These are phyloP conservation scores for Phytophthora chlamydospora DNA, from an alignment of 352 stramenopile genomes.

Conservation along the genomic window DNA sequence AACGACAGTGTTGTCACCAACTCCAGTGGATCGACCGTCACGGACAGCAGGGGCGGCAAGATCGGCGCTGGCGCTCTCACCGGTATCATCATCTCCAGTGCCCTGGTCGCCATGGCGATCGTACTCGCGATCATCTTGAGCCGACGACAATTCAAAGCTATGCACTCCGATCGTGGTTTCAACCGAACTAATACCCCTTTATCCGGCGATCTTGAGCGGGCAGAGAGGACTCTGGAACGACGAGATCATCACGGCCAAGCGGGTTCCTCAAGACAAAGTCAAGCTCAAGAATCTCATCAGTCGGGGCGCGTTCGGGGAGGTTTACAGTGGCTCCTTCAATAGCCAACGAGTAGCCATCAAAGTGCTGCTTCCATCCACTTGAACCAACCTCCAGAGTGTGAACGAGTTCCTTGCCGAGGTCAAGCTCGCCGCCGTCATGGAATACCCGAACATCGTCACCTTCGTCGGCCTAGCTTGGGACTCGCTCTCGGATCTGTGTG, in stretches of 20 bases:
- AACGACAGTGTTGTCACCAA: too few relatives aligned
- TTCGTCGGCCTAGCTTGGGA: conserved; percentile 60
- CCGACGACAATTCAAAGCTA: too few relatives aligned
- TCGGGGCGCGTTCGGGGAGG: conserved; percentile 43
- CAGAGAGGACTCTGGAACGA: conserved; percentile 18
- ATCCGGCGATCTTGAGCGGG: neutral
- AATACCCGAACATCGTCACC: conserved; percentile 50
- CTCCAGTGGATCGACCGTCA: too few relatives aligned
- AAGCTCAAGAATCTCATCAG: conserved; percentile 30
- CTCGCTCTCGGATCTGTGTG: conserved; percentile 35
- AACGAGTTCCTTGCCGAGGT: conserved; percentile 46
- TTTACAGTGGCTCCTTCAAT: conserved; percentile 37
- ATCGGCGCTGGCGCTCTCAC: too few relatives aligned
- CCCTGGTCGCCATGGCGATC: neutral
- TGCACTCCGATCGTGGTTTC: too few relatives aligned
- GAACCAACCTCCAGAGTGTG: conserved; percentile 27
- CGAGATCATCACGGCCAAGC: conserved; percentile 19
- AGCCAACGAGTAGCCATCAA: conserved; percentile 47
- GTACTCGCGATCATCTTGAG: neutral
- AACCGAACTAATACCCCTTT: too few relatives aligned
- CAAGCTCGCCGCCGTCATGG: conserved; percentile 39
- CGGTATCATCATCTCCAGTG: neutral
- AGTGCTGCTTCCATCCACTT: conserved; percentile 10
- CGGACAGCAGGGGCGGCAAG: too few relatives aligned
- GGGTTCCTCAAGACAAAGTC: conserved; percentile 39